These are phyloP conservation scores for Gymnopus androsaceus DNA, from an alignment of 1,284 basidiomycete species.

Conservation along the genomic window DNA sequence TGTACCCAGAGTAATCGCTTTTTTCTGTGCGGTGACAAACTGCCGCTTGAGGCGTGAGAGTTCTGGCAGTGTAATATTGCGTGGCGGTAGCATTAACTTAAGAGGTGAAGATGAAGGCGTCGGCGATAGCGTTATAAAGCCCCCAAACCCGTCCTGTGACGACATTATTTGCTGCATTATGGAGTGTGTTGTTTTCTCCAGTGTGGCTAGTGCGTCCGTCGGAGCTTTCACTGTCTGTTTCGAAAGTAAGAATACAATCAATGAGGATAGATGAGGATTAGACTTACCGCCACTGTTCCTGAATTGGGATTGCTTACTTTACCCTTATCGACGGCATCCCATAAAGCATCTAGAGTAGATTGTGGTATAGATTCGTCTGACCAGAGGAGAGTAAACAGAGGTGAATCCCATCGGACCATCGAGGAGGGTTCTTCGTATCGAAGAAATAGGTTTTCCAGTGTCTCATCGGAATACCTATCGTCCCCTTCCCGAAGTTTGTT, in stretches of 20 bases:
- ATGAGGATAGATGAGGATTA: constrained; percentile 2
- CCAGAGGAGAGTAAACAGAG: constrained; percentile 85
- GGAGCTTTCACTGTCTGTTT: constrained; percentile 74
- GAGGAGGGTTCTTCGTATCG: constrained; percentile 96
- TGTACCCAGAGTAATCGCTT: constrained; percentile 84
- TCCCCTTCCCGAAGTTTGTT: constrained; percentile 58
- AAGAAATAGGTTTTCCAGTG: constrained; percentile 86
- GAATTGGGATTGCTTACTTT: constrained; percentile 85
- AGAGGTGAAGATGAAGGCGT: constrained; percentile 38
- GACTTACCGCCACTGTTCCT: constrained; percentile 76
- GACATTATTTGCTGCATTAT: constrained; percentile 72
- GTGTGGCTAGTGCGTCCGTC: constrained; percentile 75
- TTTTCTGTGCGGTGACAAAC: constrained; percentile 85
- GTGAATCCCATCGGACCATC: constrained; percentile 97
- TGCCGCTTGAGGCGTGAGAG: constrained; percentile 86
- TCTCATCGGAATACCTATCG: constrained; percentile 65
- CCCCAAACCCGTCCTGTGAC: constrained; percentile 49
- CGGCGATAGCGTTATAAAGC: constrained; percentile 52
- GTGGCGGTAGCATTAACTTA: constrained; percentile 61
- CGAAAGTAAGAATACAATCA: constrained; percentile 5
- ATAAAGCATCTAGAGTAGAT: constrained; percentile 61
- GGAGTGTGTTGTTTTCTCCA: constrained; percentile 71
- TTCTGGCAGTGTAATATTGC: constrained; percentile 78
- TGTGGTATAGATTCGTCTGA: constrained; percentile 70
- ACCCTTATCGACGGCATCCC: constrained; percentile 80